Conservation (phyloP, 1,284 basidiomycete species). For the Rhodotorula sp. region DNA sequence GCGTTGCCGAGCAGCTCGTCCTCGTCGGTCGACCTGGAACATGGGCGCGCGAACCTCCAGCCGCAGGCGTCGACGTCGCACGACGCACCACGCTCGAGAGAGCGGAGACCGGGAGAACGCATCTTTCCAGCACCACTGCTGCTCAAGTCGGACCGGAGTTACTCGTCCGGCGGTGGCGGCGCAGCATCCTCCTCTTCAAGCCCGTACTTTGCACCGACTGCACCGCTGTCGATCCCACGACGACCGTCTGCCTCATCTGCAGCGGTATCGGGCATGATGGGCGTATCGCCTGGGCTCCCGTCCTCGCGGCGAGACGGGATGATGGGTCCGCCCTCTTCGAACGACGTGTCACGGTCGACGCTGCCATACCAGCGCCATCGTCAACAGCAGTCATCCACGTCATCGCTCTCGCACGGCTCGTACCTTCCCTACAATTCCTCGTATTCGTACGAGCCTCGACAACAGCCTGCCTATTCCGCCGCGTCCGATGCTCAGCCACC, state of each 20-base stretch:
- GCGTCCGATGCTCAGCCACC: no score
- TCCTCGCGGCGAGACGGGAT: constrained; percentile 8
- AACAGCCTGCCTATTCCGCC: not conserved
- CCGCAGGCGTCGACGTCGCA: not conserved
- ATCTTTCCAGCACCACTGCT: constrained; percentile 37
- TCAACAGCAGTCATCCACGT: constrained; percentile 34
- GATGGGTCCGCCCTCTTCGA: constrained; percentile 4
- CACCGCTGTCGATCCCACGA: constrained; percentile 25
- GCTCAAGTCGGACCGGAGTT: constrained; percentile 23
- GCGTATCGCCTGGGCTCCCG: not conserved
- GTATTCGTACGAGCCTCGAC: constrained; percentile 18
- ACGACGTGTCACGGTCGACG: constrained; percentile 2
- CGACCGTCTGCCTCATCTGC: constrained; percentile 14
- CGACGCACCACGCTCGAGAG: not conserved
- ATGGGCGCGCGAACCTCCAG: no score
- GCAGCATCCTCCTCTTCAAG: not conserved
- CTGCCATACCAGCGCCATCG: constrained; percentile 34
- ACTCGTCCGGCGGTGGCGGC: not conserved
- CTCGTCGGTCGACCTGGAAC: not conserved
- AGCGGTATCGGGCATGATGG: no score
- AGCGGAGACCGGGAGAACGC: constrained; percentile 14
- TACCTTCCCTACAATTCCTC: constrained; percentile 27
- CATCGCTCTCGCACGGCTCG: constrained; percentile 32
- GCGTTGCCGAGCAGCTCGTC: not conserved
- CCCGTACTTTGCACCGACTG: constrained; percentile 9